phyloP scores from a whole-genome alignment of 306 rosid species.

The Cucumis cinereus region DNA sequence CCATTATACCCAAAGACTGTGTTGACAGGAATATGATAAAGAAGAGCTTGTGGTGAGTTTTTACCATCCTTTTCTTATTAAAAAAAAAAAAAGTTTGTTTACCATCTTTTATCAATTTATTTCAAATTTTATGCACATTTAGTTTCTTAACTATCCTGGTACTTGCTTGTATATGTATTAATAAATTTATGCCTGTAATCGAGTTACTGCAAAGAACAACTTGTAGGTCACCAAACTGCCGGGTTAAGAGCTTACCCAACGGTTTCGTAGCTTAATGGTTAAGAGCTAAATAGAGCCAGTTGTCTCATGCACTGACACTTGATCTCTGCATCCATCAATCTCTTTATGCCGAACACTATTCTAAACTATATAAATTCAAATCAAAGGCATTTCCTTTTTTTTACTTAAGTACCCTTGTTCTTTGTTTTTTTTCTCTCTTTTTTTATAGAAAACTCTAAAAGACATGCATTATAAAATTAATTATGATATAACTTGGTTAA shows the following conservation, averaged over 20 bases:
- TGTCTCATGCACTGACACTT: not conserved
- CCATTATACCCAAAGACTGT: constrained; percentile 52
- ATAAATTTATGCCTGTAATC: not conserved
- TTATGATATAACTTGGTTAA: not conserved
- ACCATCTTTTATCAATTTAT: not conserved
- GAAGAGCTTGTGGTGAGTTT: constrained; percentile 65
- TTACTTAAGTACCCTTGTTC: not conserved
- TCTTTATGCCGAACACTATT: not conserved
- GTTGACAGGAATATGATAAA: constrained; percentile 55
- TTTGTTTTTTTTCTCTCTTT: not conserved
- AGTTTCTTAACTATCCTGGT: not conserved
- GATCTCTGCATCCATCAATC: not conserved
- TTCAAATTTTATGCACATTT: not conserved
- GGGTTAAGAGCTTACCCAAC: not conserved
- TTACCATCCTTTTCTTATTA: not conserved
- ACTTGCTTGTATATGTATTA: not conserved
- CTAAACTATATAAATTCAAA: not conserved
- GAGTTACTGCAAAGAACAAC: not conserved
- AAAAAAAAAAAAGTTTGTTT: no score
- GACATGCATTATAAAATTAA: not conserved
- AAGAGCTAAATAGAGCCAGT: not conserved
- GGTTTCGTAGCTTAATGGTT: no score
- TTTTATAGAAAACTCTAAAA: not conserved
- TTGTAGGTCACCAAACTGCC: not conserved
- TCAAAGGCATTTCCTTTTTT: not conserved